These are phyloP conservation scores for Cyclocybe cylindracea DNA, from an alignment of 768 basidiomycete genomes.

Conservation along the genomic window DNA sequence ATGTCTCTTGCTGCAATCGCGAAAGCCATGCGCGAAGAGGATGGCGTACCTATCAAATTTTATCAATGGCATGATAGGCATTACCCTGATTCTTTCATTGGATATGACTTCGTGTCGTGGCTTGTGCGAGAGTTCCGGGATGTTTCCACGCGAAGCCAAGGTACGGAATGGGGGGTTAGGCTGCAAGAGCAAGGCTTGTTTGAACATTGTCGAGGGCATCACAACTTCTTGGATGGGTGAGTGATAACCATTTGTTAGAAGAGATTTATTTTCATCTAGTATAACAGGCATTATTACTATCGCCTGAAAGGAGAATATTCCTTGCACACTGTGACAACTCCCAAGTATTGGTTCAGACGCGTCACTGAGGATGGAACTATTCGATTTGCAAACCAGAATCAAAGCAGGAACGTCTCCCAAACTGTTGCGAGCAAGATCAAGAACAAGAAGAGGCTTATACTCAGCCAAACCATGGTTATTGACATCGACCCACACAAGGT, in stretches of 20 bases:
- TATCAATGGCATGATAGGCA: constrained; percentile 78
- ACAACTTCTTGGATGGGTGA: constrained; percentile 88
- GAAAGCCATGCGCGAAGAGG: constrained; percentile 84
- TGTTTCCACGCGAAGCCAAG: constrained; percentile 81
- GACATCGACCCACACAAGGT: constrained; percentile 84
- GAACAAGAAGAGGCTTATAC: constrained; percentile 60
- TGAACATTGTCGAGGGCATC: constrained; percentile 76
- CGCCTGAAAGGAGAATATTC: constrained; percentile 77
- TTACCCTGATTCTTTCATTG: constrained; percentile 85
- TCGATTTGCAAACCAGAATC: constrained; percentile 9
- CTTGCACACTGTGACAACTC: constrained; percentile 54
- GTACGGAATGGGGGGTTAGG: constrained; percentile 73
- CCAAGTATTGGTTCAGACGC: constrained; percentile 68
- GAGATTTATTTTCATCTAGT: constrained; percentile 1
- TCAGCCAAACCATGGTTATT: constrained; percentile 90
- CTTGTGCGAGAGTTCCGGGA: constrained; percentile 90
- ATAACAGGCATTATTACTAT: constrained; percentile 82
- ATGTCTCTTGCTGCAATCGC: constrained; percentile 66
- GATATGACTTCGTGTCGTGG: constrained; percentile 90
- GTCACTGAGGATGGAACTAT: constrained; percentile 44
- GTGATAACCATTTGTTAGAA: constrained; percentile 17
- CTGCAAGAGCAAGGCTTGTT: constrained; percentile 83
- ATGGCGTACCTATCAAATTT: constrained; percentile 81
- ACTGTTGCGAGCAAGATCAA: constrained; percentile 39
- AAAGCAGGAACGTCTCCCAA: constrained; percentile 11